Evolutionary conservation across 345 rosid genomes (phyloP).

Genomic region (Eutrema heterophyllum): DNA sequence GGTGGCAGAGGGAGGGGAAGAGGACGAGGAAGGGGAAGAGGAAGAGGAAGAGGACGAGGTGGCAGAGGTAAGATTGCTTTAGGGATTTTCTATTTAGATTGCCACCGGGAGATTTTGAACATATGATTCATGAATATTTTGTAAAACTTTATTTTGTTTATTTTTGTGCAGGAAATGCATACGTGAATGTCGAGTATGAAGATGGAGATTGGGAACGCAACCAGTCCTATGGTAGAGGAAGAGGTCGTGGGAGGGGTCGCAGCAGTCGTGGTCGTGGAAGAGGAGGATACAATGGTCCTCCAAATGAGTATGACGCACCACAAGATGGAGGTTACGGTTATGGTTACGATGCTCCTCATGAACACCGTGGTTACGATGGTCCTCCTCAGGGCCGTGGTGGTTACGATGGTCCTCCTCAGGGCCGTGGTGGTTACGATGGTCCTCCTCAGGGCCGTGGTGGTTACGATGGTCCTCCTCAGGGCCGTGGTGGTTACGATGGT

Average conservation of each 20-base stretch:
- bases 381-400: slow-evolving; percentile 25
- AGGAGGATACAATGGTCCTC: slow-evolving; percentile 80
- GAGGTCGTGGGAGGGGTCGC: slow-evolving; percentile 90
- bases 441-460: slow-evolving; percentile 8
- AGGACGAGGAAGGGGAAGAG: slow-evolving; percentile 59
- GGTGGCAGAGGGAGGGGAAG: slow-evolving; percentile 65
- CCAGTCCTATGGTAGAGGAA: slow-evolving; percentile 63
- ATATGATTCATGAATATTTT: not conserved
- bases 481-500: slow-evolving; percentile 25
- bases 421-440: slow-evolving; percentile 3
- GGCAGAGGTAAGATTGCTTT: slow-evolving; percentile 29
- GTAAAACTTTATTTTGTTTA: not conserved
- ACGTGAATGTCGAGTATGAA: slow-evolving; percentile 55
- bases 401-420: slow-evolving; percentile 15
- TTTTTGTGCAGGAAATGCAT: slow-evolving; percentile 57
- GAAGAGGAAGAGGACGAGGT: slow-evolving; percentile 34
- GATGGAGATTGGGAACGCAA: slow-evolving; percentile 76
- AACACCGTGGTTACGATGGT: slow-evolving; percentile 11
- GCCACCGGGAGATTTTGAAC: not conserved
- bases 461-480: slow-evolving; percentile 36
- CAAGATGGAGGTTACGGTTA: slow-evolving; percentile 69
- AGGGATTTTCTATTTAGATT: not conserved
- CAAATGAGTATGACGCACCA: slow-evolving; percentile 40
- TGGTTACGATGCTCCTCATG: slow-evolving; percentile 46
- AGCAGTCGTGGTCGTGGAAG: slow-evolving; percentile 73